Evolutionary conservation across 352 stramenopile species (phyloP).

Genomic region (Pythium graminicola): DNA sequence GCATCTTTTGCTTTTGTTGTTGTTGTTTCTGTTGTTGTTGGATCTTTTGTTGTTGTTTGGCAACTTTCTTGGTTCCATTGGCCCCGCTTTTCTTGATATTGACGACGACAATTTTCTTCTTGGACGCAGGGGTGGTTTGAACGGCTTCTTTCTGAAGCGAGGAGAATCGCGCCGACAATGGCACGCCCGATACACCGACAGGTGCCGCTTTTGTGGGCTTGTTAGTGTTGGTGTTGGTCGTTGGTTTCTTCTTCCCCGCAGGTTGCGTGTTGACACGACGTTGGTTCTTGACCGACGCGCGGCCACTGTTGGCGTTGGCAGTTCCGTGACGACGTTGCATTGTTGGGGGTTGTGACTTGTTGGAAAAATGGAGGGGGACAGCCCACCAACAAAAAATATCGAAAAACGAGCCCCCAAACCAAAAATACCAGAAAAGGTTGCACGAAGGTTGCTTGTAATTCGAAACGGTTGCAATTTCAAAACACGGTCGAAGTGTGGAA

Average conservation of each 20-base stretch:
- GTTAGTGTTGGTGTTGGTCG: slow-evolving; percentile 19
- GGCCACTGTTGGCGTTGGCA: slow-evolving; percentile 18
- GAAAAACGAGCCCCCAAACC: slow-evolving; percentile 3
- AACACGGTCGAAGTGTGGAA: not conserved
- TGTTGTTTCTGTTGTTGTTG: slow-evolving; percentile 26
- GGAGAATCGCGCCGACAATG: slow-evolving; percentile 75
- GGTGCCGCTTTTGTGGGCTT: slow-evolving; percentile 23
- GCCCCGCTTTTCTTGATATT: slow-evolving; percentile 16
- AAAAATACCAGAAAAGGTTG: slow-evolving; percentile 23
- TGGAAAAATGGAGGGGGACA: not conserved
- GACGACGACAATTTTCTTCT: slow-evolving; percentile 21
- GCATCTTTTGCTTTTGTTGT: slow-evolving; percentile 59
- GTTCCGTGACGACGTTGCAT: slow-evolving; percentile 11
- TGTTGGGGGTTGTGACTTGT: not conserved
- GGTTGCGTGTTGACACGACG: slow-evolving; percentile 41
- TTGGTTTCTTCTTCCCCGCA: slow-evolving; percentile 19
- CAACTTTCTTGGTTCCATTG: slow-evolving; percentile 10
- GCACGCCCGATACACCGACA: slow-evolving; percentile 60
- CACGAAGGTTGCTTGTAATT: slow-evolving; percentile 2
- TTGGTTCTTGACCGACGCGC: slow-evolving; percentile 49
- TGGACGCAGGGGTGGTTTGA: not conserved
- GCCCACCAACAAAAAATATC: slow-evolving; percentile 1
- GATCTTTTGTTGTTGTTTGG: slow-evolving; percentile 21
- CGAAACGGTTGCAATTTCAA: too few species aligned
- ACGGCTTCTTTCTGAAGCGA: slow-evolving; percentile 42